These are phyloP conservation scores for Pelargonium citronellum DNA, from an alignment of 441 rosid genomes.

Conservation along the genomic window DNA sequence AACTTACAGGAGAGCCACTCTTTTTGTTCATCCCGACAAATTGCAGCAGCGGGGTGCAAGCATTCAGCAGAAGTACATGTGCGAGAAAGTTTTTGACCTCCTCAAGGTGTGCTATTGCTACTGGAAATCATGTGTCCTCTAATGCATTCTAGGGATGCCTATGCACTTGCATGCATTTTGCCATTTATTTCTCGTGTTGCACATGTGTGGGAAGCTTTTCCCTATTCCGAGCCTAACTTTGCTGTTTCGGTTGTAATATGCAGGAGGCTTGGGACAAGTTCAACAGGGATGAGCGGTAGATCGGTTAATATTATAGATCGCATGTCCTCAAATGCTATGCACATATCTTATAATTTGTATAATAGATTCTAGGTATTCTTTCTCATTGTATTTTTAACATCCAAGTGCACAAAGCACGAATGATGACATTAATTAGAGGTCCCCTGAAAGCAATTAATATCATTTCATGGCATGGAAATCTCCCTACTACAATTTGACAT, in stretches of 20 bases:
- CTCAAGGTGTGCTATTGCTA: conserved; percentile 50
- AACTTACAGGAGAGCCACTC: conserved; percentile 89
- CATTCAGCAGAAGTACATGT: conserved; percentile 78
- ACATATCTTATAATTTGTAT: neutral
- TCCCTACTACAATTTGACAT: no score
- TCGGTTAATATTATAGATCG: neutral
- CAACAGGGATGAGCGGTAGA: conserved; percentile 62
- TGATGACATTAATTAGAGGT: neutral
- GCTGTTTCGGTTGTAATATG: neutral
- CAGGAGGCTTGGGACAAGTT: conserved; percentile 96
- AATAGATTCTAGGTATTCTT: neutral
- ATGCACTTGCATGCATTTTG: neutral
- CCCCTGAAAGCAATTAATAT: no score
- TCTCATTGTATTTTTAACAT: neutral
- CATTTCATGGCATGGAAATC: no score
- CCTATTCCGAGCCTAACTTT: no score
- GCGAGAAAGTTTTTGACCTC: conserved; percentile 96
- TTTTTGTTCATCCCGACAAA: conserved; percentile 90
- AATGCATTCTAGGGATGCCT: no score
- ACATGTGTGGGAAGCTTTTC: no score
- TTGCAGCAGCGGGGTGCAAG: conserved; percentile 95
- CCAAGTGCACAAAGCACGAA: neutral
- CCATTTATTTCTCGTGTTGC: neutral
- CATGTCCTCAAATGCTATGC: neutral
- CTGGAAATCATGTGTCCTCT: no score